These are phyloP conservation scores for Pharnaceum exiguum DNA, from an alignment of 148 eudicot species.

Conservation along the genomic window DNA sequence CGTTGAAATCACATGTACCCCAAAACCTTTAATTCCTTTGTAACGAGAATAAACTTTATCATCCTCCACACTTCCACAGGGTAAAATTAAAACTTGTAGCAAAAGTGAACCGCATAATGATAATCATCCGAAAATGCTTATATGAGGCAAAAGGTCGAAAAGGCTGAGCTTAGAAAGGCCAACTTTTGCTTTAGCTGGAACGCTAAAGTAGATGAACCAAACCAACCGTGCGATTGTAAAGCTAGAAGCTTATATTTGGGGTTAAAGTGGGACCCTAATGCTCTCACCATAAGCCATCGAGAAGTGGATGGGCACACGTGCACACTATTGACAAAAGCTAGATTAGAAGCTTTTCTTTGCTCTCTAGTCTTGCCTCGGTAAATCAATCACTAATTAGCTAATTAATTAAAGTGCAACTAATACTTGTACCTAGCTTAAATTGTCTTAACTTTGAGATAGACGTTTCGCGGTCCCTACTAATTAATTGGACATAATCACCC, in stretches of 20 bases:
- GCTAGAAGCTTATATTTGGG: background rate
- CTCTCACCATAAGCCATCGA: conserved; percentile 13
- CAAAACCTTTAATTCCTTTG: too few relatives aligned
- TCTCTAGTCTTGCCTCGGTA: conserved; percentile 12
- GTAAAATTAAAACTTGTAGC: background rate
- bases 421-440: background rate
- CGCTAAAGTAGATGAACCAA: conserved; percentile 23
- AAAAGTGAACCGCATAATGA: background rate
- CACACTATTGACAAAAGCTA: conserved; percentile 13
- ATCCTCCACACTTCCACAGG: background rate
- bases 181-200: background rate
- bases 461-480: background rate
- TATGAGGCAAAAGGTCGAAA: background rate
- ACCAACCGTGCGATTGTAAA: conserved; percentile 26
- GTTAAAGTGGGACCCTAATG: conserved; percentile 2
- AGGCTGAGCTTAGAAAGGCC: background rate
- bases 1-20: too few relatives aligned
- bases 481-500: conserved; percentile 13
- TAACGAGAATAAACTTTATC: too few relatives aligned
- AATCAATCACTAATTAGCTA: conserved; percentile 23
- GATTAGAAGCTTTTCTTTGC: background rate
- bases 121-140: background rate
- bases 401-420: conserved; percentile 11
- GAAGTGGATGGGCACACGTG: conserved; percentile 28
- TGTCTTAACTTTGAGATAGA: conserved; percentile 5